Evolutionary conservation across 208 protist species (phyloP).

Genomic region (Phytomonas sp.): DNA sequence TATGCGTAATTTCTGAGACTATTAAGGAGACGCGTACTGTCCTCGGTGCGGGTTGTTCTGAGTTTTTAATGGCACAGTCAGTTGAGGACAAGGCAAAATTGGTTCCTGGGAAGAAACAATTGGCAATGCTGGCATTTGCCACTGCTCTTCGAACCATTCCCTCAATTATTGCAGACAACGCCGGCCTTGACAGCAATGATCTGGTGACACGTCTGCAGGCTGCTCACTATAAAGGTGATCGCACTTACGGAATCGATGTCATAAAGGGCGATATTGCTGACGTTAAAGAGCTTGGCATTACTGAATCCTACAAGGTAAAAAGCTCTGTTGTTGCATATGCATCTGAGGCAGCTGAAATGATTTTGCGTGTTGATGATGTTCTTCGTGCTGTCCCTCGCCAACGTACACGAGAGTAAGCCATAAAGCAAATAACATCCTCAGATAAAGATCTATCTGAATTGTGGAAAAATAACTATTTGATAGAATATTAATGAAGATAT

Average conservation of each 20-base stretch:
- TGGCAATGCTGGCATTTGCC: conserved; percentile 96
- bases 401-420: conserved; percentile 53
- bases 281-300: conserved; percentile 93
- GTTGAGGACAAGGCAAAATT: conserved; percentile 93
- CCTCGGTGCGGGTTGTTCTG: conserved; percentile 96
- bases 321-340: conserved; percentile 94
- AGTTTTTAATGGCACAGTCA: conserved; percentile 98
- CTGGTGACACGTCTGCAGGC: conserved; percentile 94
- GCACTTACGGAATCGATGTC: conserved; percentile 91
- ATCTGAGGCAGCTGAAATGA: conserved; percentile 99
- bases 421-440: conserved; percentile 10
- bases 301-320: conserved; percentile 98
- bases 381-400: conserved; percentile 92
- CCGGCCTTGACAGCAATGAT: conserved; percentile 96
- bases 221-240: conserved; percentile 57
- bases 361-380: conserved; percentile 99
- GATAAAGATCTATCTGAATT: conserved; percentile 2
- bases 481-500: not conserved
- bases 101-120: conserved; percentile 73
- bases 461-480: conserved; percentile 6
- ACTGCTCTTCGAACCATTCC: conserved; percentile 93
- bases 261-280: conserved; percentile 93
- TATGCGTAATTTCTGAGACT: conserved; percentile 98
- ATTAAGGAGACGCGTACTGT: conserved; percentile 93
- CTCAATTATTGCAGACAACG: conserved; percentile 97